These are phyloP conservation scores for Haplosporangium sp. DNA, from an alignment of 371 early-diverging fungal genomes.

Conservation along the genomic window DNA sequence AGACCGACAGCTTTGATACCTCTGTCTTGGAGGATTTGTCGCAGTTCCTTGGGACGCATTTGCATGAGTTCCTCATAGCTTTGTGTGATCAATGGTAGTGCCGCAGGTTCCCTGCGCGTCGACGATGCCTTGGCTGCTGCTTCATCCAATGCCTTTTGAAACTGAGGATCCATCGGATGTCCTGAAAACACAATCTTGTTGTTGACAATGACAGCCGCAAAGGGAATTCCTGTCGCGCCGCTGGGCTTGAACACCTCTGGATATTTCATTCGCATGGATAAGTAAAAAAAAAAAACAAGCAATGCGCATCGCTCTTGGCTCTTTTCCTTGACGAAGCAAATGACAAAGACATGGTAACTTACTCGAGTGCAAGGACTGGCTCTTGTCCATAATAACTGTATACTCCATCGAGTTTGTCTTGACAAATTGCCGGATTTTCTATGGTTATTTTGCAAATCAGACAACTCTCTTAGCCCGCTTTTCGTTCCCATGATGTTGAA, in stretches of 20 bases:
- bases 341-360: not conserved
- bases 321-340: not conserved
- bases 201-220: constrained; percentile 46
- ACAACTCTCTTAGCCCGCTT: not conserved
- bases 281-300: not conserved
- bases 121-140: constrained; percentile 40
- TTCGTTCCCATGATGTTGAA: not conserved
- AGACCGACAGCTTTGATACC: constrained; percentile 35
- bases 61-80: constrained; percentile 51
- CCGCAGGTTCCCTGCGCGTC: constrained; percentile 34
- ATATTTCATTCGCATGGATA: not conserved
- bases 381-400: constrained; percentile 44
- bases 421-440: constrained; percentile 55
- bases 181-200: constrained; percentile 52
- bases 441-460: not conserved
- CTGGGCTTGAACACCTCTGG: constrained; percentile 47
- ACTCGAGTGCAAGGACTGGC: constrained; percentile 38
- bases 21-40: constrained; percentile 46
- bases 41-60: constrained; percentile 47
- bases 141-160: constrained; percentile 21
- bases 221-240: constrained; percentile 49
- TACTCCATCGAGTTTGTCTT: constrained; percentile 39
- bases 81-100: constrained; percentile 44
- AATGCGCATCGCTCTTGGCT: not conserved
- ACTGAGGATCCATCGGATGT: constrained; percentile 53